A percentile compares a stretch with the other conserved stretches of the same genome.
phyloP scores from a whole-genome alignment of 768 basidiomycete genomes.

The Leccinum boreale region DNA sequence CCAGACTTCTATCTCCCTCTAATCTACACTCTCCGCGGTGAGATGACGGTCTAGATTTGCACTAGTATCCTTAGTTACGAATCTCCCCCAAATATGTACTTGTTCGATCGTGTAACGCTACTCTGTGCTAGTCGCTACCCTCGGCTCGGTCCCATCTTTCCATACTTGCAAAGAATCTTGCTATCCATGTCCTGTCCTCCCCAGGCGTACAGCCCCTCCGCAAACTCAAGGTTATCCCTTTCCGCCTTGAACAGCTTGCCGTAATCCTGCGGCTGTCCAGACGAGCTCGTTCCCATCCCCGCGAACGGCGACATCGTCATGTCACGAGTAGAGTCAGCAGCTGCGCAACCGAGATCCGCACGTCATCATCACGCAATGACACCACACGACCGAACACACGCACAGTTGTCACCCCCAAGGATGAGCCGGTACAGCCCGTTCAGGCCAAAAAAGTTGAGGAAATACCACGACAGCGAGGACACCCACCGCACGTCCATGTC shows the following conservation, averaged over 20 bases:
- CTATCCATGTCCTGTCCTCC: conserved; percentile 77
- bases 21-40: conserved; percentile 17
- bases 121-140: conserved; percentile 23
- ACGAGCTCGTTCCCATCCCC: conserved; percentile 41
- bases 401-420: conserved; percentile 87
- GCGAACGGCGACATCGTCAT: conserved; percentile 72
- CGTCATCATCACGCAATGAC: conserved; percentile 13
- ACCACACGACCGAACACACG: conserved; percentile 26
- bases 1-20: conserved; percentile 25
- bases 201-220: conserved; percentile 85
- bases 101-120: conserved; percentile 27
- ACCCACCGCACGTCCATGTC: conserved; percentile 99
- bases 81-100: conserved; percentile 21
- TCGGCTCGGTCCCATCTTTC: conserved; percentile 44
- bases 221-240: conserved; percentile 87
- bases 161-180: conserved; percentile 74
- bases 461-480: conserved; percentile 98
- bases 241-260: conserved; percentile 89
- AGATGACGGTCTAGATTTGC: conserved; percentile 12
- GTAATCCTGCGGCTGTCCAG: conserved; percentile 74
- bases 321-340: conserved; percentile 75
- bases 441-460: conserved; percentile 97
- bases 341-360: conserved; percentile 36
- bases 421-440: conserved; percentile 94
- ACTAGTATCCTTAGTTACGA: conserved; percentile 9